Evolutionary conservation across 352 stramenopile genomes (phyloP), one percentile per base, ranked within the genome.

Genomic region (Phytophthora megakarya): DNA sequence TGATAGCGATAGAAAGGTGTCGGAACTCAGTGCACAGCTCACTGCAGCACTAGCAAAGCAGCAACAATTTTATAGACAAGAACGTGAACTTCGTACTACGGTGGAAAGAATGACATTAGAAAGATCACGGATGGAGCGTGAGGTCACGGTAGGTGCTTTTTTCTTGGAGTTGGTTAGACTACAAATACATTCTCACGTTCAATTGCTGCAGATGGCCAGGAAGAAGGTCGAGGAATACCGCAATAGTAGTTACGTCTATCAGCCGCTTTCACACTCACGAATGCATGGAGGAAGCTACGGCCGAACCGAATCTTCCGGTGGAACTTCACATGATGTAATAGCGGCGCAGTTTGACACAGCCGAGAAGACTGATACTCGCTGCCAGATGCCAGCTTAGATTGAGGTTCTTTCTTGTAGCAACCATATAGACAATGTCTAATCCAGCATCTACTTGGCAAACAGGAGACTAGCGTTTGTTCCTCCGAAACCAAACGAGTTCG

Each of bases 401-500:
- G 30, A 51, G n/a, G 21, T 21, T 22, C 21, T 16, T 22, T 32
- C 15, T 25, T 37, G 12, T 7, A 21, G 38, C n/a, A 45, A 37
- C 7, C 25, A 15, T 19, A 39, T n/a, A 15, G 8, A 2, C n/a
- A 40, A n/a, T n/a, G n/a, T n/a, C n/a, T n/a, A n/a, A n/a, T n/a
- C n/a, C 8, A 35, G 13, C 7, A 40, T 19, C 53, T 76, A 93
- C 68, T 92, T 93, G 43, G 80, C 67, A 61, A 95, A 95, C 47
- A 84, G 81, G 11, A 95, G 65, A 46, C 78, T 90, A 12, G 85
- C 88, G 83, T 99, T 99, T 12, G 95, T 98, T 48, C 97, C 97
- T 54, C 97, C 97, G 72, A 99, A 99, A 21, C 97, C 97, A 85
- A 99, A 99, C 30, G 94, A 98, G 74, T 99, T 99, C 15, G 82